These are phyloP conservation scores for Tubosaeta sp. DNA, from an alignment of 768 basidiomycete species.

Conservation along the genomic window DNA sequence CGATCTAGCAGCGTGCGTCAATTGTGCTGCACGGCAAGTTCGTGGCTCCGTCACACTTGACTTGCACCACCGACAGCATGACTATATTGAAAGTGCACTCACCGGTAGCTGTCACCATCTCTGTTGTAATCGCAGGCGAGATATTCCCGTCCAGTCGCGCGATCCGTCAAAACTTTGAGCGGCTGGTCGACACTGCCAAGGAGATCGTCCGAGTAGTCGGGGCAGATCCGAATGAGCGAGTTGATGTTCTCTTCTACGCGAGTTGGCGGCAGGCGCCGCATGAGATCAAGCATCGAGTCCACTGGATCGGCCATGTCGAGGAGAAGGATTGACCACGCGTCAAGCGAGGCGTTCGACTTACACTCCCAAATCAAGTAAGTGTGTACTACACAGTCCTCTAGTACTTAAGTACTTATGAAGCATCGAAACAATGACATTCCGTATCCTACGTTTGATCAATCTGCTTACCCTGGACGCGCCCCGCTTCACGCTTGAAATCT, in stretches of 20 bases:
- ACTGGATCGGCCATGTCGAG: constrained; percentile 66
- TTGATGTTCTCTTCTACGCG: constrained; percentile 84
- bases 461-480: constrained; percentile 29
- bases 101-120: constrained; percentile 88
- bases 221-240: constrained; percentile 75
- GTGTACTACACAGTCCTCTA: too few relatives aligned
- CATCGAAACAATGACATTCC: too few relatives aligned
- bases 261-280: constrained; percentile 92
- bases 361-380: not conserved
- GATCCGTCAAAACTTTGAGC: constrained; percentile 75
- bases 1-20: constrained; percentile 53
- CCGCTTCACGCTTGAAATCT: constrained; percentile 29
- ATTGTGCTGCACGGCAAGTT: not conserved
- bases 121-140: constrained; percentile 92
- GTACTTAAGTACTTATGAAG: too few relatives aligned
- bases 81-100: not conserved
- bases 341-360: not conserved
- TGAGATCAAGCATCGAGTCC: constrained; percentile 92
- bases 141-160: constrained; percentile 79
- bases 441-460: not conserved
- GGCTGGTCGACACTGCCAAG: constrained; percentile 95
- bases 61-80: too few relatives aligned
- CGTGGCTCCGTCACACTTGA: too few relatives aligned
- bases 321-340: not conserved
- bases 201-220: constrained; percentile 93